Conservation (phyloP, 2,329 filamentous ascomycete species). For the Pseudocercospora crystallina region DNA sequence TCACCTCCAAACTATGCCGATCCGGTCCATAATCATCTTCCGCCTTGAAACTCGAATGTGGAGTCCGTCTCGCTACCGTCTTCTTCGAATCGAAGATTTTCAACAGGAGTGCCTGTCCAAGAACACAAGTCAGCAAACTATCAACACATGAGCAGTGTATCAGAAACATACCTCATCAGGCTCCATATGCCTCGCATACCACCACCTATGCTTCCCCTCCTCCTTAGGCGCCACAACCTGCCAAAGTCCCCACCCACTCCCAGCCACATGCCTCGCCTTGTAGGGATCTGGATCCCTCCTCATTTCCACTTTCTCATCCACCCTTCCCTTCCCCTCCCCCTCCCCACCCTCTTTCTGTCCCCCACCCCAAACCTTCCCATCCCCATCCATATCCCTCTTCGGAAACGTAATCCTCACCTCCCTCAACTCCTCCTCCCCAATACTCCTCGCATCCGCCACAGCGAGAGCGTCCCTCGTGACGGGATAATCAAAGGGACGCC, state of each 20-base stretch:
- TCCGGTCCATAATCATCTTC: slow-evolving; percentile 2
- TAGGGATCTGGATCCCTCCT: too few relatives aligned
- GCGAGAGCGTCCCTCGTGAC: slow-evolving; percentile 21
- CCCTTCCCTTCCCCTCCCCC: not conserved
- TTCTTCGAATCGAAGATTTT: slow-evolving; percentile 6
- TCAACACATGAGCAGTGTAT: not conserved
- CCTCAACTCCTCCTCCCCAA: not conserved
- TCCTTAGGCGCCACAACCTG: not conserved
- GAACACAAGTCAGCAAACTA: not conserved
- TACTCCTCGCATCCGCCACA: slow-evolving; percentile 12
- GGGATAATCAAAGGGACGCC: slow-evolving; percentile 36
- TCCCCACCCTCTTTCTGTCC: not conserved
- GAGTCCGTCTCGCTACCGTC: not conserved
- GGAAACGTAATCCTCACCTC: not conserved
- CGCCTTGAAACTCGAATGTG: not conserved
- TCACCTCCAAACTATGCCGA: slow-evolving; percentile 9
- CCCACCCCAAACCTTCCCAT: not conserved
- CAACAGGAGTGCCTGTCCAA: not conserved
- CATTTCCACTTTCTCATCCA: too few relatives aligned
- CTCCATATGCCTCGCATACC: slow-evolving; percentile 8
- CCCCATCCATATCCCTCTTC: not conserved
- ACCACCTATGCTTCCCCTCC: slow-evolving; percentile 2
- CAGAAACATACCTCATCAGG: not conserved
- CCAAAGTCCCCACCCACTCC: not conserved
- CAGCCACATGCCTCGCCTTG: too few relatives aligned